Base-by-base conservation (phyloP, 225 moss, liverwort and hornwort genomes). In the Sphagnum tenellum region DNA sequence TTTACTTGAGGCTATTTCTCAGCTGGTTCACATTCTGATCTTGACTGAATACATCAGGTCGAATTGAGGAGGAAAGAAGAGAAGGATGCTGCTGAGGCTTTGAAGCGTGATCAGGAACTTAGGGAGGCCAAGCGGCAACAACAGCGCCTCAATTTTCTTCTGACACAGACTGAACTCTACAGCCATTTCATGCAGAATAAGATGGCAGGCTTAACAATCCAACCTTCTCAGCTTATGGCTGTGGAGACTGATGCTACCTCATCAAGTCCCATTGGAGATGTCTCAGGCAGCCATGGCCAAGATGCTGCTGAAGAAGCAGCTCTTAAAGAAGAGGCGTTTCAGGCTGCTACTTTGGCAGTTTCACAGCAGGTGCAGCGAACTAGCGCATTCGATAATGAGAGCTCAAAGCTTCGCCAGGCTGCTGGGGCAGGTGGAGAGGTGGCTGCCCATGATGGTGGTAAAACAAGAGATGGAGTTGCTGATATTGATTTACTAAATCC, bases 161-260 rank as follows among this genome's bases (percentile, higher is more conserved):
- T 96, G 45, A 96, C 92, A 2, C 96, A 96, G 65, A 96, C 96
- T 51, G 96, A 96, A 77, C 79, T 96, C 2, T 96, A 96, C 69
- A 96, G 96, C 70, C 96, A 96, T 77, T 96, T 96, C 54, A 92
- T 96, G 92, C 88, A 87, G 67, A 87, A 92, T 72, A 96, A 92
- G 71, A 70, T 85, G 82, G 83, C 87, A 2, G 88, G 96, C 57
- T 66, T 71, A 69, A 73, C 76, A 14, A 69, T 67, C 64, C 79
- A 71, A 6, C 56, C 73, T 59, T 48, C 77, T 12, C 77, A 81
- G 66, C 76, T 73, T 70, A 55, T 59, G 57, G 51, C 67, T 56
- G 61, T 57, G 53, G 46, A 72, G 64, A 54, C 75, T 79, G 57
- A 52, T 11, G 78, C 50, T 56, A 59, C 50, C 56, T 47, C 72